Evolutionary conservation across 2,329 filamentous ascomycete genomes (phyloP).

Genomic region (Fusarium liriodendri): DNA sequence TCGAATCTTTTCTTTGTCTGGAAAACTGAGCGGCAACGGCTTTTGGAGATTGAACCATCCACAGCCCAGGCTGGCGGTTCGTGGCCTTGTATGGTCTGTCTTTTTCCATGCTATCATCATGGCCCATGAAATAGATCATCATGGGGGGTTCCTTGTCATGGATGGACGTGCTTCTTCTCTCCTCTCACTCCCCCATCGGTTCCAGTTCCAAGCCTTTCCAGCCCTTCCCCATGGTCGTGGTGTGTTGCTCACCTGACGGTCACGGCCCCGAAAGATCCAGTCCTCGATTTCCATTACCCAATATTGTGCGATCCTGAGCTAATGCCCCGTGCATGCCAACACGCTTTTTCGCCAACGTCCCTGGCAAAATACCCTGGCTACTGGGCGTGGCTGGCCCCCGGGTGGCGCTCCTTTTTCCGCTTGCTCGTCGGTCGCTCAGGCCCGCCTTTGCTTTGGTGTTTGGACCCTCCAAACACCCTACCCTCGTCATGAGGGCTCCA

Average conservation of each 20-base stretch:
- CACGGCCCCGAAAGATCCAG: slow-evolving; percentile 46
- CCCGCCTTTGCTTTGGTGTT: slow-evolving; percentile 35
- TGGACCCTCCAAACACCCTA: slow-evolving; percentile 29
- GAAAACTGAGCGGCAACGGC: slow-evolving; percentile 22
- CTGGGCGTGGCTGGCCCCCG: slow-evolving; percentile 15
- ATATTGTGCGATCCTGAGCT: slow-evolving; percentile 51
- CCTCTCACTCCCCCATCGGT: slow-evolving; percentile 1
- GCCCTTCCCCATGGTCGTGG: slow-evolving; percentile 31
- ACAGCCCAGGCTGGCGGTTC: slow-evolving; percentile 15
- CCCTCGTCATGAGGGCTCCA: slow-evolving; percentile 33
- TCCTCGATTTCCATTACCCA: slow-evolving; percentile 62
- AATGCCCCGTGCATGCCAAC: slow-evolving; percentile 46
- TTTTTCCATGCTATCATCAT: background rate
- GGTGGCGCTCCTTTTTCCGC: slow-evolving; percentile 31
- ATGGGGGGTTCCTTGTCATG: slow-evolving; percentile 6
- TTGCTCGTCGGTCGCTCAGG: slow-evolving; percentile 26
- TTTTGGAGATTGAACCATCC: slow-evolving; percentile 18
- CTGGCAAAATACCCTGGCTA: slow-evolving; percentile 18
- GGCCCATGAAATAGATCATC: slow-evolving; percentile 1
- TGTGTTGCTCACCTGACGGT: slow-evolving; percentile 46
- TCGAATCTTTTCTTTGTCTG: slow-evolving; percentile 31
- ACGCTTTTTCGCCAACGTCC: slow-evolving; percentile 32
- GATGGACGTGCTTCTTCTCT: slow-evolving; percentile 19
- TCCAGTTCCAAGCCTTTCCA: slow-evolving; percentile 17
- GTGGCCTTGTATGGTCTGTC: slow-evolving; percentile 29